phyloP scores from a whole-genome alignment of 108 stramenopile genomes.

The Asterionellopsis glacialis region DNA sequence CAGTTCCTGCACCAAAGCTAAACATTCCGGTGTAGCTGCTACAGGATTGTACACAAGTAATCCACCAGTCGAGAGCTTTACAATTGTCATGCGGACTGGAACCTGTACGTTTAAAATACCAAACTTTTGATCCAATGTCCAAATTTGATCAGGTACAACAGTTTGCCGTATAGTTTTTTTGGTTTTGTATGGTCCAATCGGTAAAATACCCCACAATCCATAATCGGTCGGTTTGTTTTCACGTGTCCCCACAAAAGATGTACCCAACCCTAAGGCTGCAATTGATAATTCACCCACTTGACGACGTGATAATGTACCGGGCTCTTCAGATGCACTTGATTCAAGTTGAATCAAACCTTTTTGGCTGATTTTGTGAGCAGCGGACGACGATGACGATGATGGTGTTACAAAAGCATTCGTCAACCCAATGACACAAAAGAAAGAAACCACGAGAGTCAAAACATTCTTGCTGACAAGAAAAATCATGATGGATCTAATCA shows the following conservation, averaged over 20 bases:
- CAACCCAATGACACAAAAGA: no score
- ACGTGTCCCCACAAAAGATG: conserved; percentile 57
- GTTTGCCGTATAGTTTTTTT: conserved; percentile 80
- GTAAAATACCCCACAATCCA: conserved; percentile 85
- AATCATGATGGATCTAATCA: no score
- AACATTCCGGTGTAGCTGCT: conserved; percentile 81
- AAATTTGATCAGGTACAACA: conserved; percentile 71
- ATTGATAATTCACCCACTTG: conserved; percentile 51
- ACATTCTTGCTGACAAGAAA: no score
- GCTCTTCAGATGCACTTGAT: no score
- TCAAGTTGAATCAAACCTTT: no score
- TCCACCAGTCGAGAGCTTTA: conserved; percentile 69
- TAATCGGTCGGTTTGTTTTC: conserved; percentile 75
- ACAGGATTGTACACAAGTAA: conserved; percentile 90
- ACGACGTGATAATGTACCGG: conserved; percentile 27
- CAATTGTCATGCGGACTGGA: conserved; percentile 82
- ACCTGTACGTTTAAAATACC: conserved; percentile 94
- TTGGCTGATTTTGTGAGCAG: no score
- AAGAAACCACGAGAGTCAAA: no score
- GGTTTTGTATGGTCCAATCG: conserved; percentile 86
- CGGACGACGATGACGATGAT: no score
- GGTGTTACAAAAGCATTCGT: no score
- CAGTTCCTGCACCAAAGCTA: conserved; percentile 52
- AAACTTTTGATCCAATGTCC: conserved; percentile 95
- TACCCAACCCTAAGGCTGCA: conserved; percentile 53